Percentiles rank a stretch among this genome's conserved stretches.
Conservation (phyloP, 1,284 basidiomycete genomes). For the Porodaedalea pini region DNA sequence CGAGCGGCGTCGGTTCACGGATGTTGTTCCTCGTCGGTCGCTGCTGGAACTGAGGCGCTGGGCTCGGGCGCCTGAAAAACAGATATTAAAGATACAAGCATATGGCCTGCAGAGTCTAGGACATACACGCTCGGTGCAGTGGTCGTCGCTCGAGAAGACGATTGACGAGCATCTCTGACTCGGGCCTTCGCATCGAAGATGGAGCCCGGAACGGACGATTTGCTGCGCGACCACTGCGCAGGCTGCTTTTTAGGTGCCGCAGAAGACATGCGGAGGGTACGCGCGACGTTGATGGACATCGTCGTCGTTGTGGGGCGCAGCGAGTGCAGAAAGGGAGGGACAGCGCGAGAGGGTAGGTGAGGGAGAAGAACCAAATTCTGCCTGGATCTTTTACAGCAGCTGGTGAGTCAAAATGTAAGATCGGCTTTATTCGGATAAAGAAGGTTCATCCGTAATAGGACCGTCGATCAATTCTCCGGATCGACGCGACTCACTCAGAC, state of each 20-base stretch:
- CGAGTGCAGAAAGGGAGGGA: neutral
- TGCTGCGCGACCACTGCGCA: conserved; percentile 15
- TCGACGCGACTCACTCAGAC: neutral
- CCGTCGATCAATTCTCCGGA: conserved; percentile 1
- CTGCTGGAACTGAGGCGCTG: conserved; percentile 66
- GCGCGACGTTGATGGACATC: conserved; percentile 18
- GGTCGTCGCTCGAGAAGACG: conserved; percentile 48
- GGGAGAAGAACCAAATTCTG: conserved; percentile 3
- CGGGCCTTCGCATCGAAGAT: conserved; percentile 70
- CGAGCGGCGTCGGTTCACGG: conserved; percentile 38
- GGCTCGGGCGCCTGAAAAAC: conserved; percentile 54
- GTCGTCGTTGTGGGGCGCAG: conserved; percentile 9
- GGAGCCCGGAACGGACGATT: conserved; percentile 36
- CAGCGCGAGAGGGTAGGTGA: neutral
- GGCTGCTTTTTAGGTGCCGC: conserved; percentile 11
- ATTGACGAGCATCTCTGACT: conserved; percentile 59
- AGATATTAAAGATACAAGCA: conserved; percentile 19
- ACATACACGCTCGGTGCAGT: conserved; percentile 57
- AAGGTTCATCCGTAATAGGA: neutral
- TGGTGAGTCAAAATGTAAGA: conserved; percentile 8
- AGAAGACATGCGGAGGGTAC: conserved; percentile 9
- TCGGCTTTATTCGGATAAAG: conserved; percentile 16
- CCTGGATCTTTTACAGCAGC: conserved; percentile 1
- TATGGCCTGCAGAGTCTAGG: conserved; percentile 4
- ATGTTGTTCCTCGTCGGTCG: conserved; percentile 52